phyloP scores from a whole-genome alignment of 768 basidiomycete genomes.

The Grammothele lineata region DNA sequence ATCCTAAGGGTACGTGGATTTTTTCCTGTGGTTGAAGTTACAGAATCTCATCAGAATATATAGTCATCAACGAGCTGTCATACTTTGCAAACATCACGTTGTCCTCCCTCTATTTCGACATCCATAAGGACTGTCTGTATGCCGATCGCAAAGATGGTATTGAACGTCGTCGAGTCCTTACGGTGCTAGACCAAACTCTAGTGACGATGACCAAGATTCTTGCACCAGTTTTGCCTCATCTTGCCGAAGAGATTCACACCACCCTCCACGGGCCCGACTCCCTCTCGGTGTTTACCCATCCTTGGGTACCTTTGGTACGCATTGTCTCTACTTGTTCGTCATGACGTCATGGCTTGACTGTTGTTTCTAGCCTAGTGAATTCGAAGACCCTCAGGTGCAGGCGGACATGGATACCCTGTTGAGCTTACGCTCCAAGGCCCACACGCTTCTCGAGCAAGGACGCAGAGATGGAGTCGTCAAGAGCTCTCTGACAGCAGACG shows the following conservation, averaged over 20 bases:
- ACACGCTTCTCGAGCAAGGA: conserved; percentile 72
- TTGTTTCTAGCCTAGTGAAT: conserved; percentile 44
- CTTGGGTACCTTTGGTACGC: conserved; percentile 70
- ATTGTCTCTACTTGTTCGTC: no score
- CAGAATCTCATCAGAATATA: conserved; percentile 4
- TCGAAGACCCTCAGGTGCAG: conserved; percentile 56
- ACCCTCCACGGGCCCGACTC: conserved; percentile 26
- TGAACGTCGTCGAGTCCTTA: conserved; percentile 61
- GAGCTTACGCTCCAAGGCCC: conserved; percentile 52
- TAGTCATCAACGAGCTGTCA: conserved; percentile 69
- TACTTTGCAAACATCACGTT: conserved; percentile 81
- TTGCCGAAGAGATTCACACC: conserved; percentile 83
- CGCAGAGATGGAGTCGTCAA: conserved; percentile 66
- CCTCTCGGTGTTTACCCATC: conserved; percentile 64
- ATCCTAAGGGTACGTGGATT: conserved; percentile 63
- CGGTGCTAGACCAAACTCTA: conserved; percentile 71
- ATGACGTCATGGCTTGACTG: background rate
- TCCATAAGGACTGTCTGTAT: conserved; percentile 87
- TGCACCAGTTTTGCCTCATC: conserved; percentile 85
- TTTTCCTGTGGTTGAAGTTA: background rate
- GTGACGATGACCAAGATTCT: conserved; percentile 63
- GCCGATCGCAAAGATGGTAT: conserved; percentile 49
- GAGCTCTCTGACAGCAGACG: conserved; percentile 73
- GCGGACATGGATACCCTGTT: conserved; percentile 63
- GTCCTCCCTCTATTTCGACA: conserved; percentile 90